phyloP scores from a whole-genome alignment of 1,284 basidiomycete genomes.

The Cryptococcus depauperatus region DNA sequence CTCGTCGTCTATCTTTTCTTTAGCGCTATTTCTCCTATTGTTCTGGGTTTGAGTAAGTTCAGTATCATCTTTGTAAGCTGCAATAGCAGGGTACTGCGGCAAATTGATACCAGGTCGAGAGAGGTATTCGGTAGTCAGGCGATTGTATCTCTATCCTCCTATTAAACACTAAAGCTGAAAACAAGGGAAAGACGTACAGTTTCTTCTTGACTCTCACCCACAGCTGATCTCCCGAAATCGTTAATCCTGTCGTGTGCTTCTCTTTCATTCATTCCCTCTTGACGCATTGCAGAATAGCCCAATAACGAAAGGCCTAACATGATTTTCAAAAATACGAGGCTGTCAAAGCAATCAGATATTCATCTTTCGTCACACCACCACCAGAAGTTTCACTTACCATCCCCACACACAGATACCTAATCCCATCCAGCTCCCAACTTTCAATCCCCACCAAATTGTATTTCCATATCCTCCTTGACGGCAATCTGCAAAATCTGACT shows the following conservation, averaged over 20 bases:
- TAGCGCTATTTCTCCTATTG: background rate
- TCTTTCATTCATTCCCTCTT: constrained; percentile 66
- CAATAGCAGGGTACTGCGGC: constrained; percentile 45
- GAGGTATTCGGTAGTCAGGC: constrained; percentile 63
- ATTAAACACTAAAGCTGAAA: background rate
- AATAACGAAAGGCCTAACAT: constrained; percentile 79
- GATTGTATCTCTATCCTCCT: constrained; percentile 61
- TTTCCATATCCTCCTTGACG: constrained; percentile 5
- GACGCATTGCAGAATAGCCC: constrained; percentile 67
- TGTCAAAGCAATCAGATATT: constrained; percentile 37
- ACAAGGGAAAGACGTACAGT: constrained; percentile 50
- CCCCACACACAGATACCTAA: constrained; percentile 68
- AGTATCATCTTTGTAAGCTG: background rate
- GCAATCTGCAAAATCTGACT: constrained; percentile 22
- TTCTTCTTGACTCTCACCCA: constrained; percentile 80
- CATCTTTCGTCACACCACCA: background rate
- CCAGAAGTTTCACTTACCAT: constrained; percentile 51
- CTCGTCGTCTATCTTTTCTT: background rate
- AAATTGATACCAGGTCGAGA: constrained; percentile 63
- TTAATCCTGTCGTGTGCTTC: constrained; percentile 65
- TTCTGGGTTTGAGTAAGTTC: background rate
- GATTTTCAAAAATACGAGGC: constrained; percentile 74
- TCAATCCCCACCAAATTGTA: constrained; percentile 48
- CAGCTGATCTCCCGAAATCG: constrained; percentile 72
- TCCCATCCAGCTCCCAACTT: constrained; percentile 54